Evolutionary conservation across 768 basidiomycete genomes (phyloP), one percentile per base, ranked within the genome.

Genomic region (Gymnopilus dilepis): DNA sequence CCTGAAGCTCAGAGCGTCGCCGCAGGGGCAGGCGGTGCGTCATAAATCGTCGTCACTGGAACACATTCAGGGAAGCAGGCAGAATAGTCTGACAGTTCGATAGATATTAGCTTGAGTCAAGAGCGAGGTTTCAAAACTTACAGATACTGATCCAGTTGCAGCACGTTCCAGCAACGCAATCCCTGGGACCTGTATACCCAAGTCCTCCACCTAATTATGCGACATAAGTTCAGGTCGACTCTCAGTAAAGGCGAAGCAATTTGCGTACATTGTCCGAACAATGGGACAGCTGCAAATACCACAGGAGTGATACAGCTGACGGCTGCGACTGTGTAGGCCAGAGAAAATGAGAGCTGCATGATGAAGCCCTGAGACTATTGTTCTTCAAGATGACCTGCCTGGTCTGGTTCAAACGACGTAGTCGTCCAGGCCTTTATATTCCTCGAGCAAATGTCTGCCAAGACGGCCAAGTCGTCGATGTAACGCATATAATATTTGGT

Each of bases 81-180:
- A 38, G 43, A 50, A 41, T 61, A 61, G 37, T 30, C 53, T 61
- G 26, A 34, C 51, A 43, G 3, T 47, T 28, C 15, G 38, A 55
- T 30, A 47, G 15, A 43, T 43, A 4, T 41, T 17, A 2, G 41
- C 22, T 31, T 11, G n/a, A 33, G 8, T 13, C 21, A 9, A 52
- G 31, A 34, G 21, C n/a, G 8, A 8, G 19, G 8, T 45, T 24
- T 15, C n/a, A 5, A 31, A 9, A 11, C 52, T 4, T 53, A 53
- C 52, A 22, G 6, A 21, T 3, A 9, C 4, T 53, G 34, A 53
- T 24, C 13, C 6, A 17, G 13, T 53, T 37, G 19, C 52, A 53
- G 28, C 38, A 53, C 5, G 52, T 53, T 24, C 52, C 34, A 13
- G 33, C 19, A 9, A 53, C 52, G 34, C 52, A 52, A 26, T 33